A percentile compares a stretch with the other conserved stretches of the same genome.
phyloP scores from a whole-genome alignment of 2,329 filamentous ascomycete genomes.

The Aspergillus pseudoglaucus region DNA sequence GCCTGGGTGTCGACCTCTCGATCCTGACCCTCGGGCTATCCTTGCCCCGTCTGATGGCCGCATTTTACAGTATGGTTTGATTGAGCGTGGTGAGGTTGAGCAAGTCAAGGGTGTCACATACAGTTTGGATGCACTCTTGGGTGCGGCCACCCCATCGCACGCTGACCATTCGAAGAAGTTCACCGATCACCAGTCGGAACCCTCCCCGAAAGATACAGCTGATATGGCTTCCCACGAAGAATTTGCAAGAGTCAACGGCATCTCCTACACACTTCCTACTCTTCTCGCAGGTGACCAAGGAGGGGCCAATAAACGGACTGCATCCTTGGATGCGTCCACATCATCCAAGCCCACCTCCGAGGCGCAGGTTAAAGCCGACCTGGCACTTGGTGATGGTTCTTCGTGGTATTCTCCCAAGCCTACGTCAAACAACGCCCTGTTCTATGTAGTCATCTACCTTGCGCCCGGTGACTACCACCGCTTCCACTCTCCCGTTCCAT shows the following conservation, averaged over 20 bases:
- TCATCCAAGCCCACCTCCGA: slow-evolving; percentile 63
- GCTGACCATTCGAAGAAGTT: slow-evolving; percentile 34
- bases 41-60: slow-evolving; percentile 86
- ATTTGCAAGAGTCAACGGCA: slow-evolving; percentile 89
- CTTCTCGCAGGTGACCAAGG: slow-evolving; percentile 65
- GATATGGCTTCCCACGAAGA: slow-evolving; percentile 77
- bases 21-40: slow-evolving; percentile 71
- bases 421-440: slow-evolving; percentile 61
- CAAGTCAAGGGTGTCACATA: slow-evolving; percentile 99
- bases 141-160: slow-evolving; percentile 48
- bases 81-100: slow-evolving; percentile 90
- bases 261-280: slow-evolving; percentile 85
- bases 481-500: slow-evolving; percentile 91
- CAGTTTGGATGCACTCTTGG: slow-evolving; percentile 84
- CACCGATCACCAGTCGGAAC: slow-evolving; percentile 25
- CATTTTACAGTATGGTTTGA: slow-evolving; percentile 84
- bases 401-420: slow-evolving; percentile 66
- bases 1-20: slow-evolving; percentile 76
- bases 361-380: slow-evolving; percentile 73
- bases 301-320: slow-evolving; percentile 41
- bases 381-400: slow-evolving; percentile 59
- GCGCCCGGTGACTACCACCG: slow-evolving; percentile 97
- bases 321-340: slow-evolving; percentile 67
- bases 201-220: slow-evolving; percentile 47
- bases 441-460: slow-evolving; percentile 92